Percentiles rank a stretch among this genome's conserved stretches.
phyloP scores from a whole-genome alignment of 345 rosid species.

The Carallia brachiata region DNA sequence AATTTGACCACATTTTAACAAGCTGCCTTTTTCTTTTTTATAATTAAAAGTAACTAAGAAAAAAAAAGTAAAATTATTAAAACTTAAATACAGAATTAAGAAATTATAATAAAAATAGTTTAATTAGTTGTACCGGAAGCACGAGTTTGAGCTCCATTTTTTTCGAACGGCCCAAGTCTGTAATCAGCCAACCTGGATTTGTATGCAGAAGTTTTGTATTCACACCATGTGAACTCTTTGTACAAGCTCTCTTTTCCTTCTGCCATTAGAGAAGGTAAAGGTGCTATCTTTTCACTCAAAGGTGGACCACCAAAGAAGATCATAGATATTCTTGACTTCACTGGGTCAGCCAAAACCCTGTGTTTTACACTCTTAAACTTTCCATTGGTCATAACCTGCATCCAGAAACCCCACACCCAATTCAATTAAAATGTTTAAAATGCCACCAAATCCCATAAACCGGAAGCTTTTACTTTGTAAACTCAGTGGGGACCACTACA shows the following conservation, averaged over 20 bases:
- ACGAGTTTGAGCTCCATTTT: constrained; percentile 7
- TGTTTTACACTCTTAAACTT: constrained; percentile 85
- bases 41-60: no score
- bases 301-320: constrained; percentile 87
- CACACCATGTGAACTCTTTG: constrained; percentile 81
- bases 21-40: no score
- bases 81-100: no score
- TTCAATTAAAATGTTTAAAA: neutral
- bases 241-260: constrained; percentile 65
- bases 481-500: neutral
- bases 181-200: constrained; percentile 72
- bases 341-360: constrained; percentile 64
- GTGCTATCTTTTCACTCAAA: constrained; percentile 50
- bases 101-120: no score
- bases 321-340: constrained; percentile 75
- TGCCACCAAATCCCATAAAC: no score
- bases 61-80: no score
- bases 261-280: constrained; percentile 48
- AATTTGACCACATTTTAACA: constrained; percentile 8
- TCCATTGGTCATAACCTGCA: constrained; percentile 90
- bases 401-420: neutral
- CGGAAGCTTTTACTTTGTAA: neutral
- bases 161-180: constrained; percentile 72
- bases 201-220: constrained; percentile 74
- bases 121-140: no score